These are phyloP conservation scores for Ochromonas danica DNA, from an alignment of 108 stramenopile species.

Conservation along the genomic window DNA sequence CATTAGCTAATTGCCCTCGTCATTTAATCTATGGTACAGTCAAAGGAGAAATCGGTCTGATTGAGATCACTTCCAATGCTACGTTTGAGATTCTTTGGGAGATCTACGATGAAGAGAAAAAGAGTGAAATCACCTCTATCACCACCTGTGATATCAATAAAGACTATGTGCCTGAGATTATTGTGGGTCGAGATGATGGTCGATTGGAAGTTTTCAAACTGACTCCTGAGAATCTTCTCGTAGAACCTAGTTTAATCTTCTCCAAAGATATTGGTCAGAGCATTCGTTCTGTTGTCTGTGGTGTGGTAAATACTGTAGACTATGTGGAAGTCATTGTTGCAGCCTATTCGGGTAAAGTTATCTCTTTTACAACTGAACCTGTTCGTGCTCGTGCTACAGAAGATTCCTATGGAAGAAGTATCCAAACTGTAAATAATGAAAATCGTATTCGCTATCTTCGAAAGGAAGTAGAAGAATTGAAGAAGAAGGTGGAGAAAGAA, in stretches of 20 bases:
- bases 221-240: not conserved
- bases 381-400: slow-evolving; percentile 18
- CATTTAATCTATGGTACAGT: slow-evolving; percentile 39
- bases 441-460: slow-evolving; percentile 44
- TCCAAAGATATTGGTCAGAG: slow-evolving; percentile 49
- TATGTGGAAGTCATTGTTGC: slow-evolving; percentile 42
- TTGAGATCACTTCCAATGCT: not conserved
- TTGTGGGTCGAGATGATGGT: slow-evolving; percentile 51
- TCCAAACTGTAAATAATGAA: slow-evolving; percentile 43
- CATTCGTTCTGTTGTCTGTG: slow-evolving; percentile 44
- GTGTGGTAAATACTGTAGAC: slow-evolving; percentile 37
- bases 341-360: slow-evolving; percentile 44
- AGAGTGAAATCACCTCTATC: slow-evolving; percentile 19
- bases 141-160: slow-evolving; percentile 42
- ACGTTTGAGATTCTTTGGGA: slow-evolving; percentile 33
- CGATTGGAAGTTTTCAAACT: slow-evolving; percentile 38
- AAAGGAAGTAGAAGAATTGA: slow-evolving; percentile 42
- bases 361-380: slow-evolving; percentile 49
- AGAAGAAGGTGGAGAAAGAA: slow-evolving; percentile 30
- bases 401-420: slow-evolving; percentile 42
- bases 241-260: not conserved
- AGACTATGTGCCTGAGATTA: slow-evolving; percentile 41
- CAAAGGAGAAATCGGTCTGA: slow-evolving; percentile 33
- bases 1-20: slow-evolving; percentile 5
- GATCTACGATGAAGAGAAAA: slow-evolving; percentile 22